These are phyloP conservation scores for Calonectria leucothoes DNA, from an alignment of 2,329 filamentous ascomycete species.

Conservation along the genomic window DNA sequence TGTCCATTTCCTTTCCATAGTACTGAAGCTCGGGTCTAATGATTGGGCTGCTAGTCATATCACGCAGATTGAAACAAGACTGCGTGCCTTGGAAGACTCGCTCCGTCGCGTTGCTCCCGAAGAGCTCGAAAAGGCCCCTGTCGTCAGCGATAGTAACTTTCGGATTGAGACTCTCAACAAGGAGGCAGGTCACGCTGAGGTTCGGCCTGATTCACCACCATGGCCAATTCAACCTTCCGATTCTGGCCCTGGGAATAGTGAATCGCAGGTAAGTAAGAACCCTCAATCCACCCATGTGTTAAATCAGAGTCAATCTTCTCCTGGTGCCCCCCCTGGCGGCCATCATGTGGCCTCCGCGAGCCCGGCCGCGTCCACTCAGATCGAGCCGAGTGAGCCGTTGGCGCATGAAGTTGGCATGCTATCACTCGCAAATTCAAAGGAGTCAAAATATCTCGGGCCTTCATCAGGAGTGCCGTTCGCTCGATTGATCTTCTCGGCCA, in stretches of 20 bases:
- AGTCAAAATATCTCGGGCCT: conserved; percentile 29
- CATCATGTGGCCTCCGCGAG: conserved; percentile 3
- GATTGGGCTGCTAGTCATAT: conserved; percentile 6
- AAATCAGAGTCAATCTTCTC: background rate
- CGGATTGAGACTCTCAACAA: background rate
- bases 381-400: conserved; percentile 20
- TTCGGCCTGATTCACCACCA: background rate
- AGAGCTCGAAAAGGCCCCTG: conserved; percentile 23
- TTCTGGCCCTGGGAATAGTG: background rate
- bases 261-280: background rate
- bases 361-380: conserved; percentile 19
- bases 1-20: background rate
- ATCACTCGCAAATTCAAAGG: conserved; percentile 28
- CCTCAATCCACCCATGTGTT: background rate
- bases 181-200: background rate
- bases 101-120: conserved; percentile 21
- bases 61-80: conserved; percentile 18
- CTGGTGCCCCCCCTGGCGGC: background rate
- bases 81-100: conserved; percentile 20
- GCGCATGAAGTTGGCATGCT: conserved; percentile 28
- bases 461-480: conserved; percentile 29
- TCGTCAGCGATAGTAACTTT: background rate
- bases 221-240: background rate
- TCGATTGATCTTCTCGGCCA: conserved; percentile 27
- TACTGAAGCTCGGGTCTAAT: background rate